Base-by-base conservation (phyloP, 768 basidiomycete species). In the Collybia mongolica region DNA sequence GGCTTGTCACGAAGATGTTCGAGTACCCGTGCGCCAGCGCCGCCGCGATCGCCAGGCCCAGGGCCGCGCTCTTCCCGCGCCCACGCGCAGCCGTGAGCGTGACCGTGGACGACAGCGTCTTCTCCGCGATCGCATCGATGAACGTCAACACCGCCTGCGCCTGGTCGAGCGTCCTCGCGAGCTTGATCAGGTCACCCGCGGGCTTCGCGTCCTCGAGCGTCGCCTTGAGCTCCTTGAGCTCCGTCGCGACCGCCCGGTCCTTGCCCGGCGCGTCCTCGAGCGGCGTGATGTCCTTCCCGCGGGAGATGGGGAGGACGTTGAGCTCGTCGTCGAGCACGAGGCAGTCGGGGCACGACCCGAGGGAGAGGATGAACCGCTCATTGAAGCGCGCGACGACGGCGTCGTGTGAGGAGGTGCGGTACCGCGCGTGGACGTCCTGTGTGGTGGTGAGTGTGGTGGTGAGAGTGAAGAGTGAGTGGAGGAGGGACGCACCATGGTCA, bases 1-100 rank as follows among this genome's bases (percentile, higher is more conserved):
- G 97, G 66, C 90, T 93, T 8, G 97, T 99, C 46, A 99, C 93
- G 64, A 98, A 99, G 51, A 98, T 92, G 67, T 99, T 99, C 45
- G 90, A 89, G 65, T 98, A 98, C 20, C 93, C 94, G 60, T 97
- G 90, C 1, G 86, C 88, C 18, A 98, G 74, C 1, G 97, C 95
- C 11, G 93, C 88, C 1, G 96, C 90, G 52, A 98, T 91, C 1
- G 94, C 91, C 42, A 99, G 72, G 32, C 97, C 97, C n/a, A 99
- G 74, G 0, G 95, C 93, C 12, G 97, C 95, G 18, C 92, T 95
- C 68, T 99, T 99, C 48, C 97, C 97, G 17, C 97, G 86, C 53
- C 97, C 97, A 65, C 97, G 87, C 8, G 82, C 88, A 49, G 97
- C 95, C 1, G 97, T 98, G 12, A 99, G 80, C 0, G 97, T 90